Evolutionary conservation across 768 basidiomycete genomes (phyloP), one percentile per base, ranked within the genome.

Genomic region (Boletus tylopilopsis): DNA sequence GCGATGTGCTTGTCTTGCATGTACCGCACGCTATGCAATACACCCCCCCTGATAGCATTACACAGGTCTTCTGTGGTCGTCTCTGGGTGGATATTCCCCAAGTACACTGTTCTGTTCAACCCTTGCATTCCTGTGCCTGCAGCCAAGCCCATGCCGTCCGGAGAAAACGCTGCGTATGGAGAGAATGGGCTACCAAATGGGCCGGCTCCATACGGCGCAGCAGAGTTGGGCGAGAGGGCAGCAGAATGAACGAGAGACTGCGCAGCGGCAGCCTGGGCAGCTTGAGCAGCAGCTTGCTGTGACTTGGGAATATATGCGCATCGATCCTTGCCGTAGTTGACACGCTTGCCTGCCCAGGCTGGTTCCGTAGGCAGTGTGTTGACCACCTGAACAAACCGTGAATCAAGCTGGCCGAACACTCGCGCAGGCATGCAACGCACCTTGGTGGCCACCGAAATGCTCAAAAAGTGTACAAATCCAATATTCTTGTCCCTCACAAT

Each of bases 401-500:
- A 47, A 44, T 12, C 39, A 43, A 50, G 12, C 49, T 3, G 21
- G 47, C 27, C n/a, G 12, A 29, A 8, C 4, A 12, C 25, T 21
- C 5, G 6, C 23, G 38, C 35, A 55, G 43, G 54, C 23, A 51
- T 9, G 32, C 24, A 16, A 1, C 16, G 69, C 77, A 92, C 92
- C 88, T 98, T 97, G 57, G 89, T 94, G 15, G 96, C 96, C 35
- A 90, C 82, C 19, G 88, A 80, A 66, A 99, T 96, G 67, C 89
- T 92, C 63, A 99, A 74, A 76, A 98, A 98, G 71, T 99, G 96
- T 18, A 99, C 94, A 67, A 99, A 99, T 3, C 94, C 96, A 50
- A 98, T 98, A 63, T 96, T 96, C 79, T 97, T 97, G 75, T 99
- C 96, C 53, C 95, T 74, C 44, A 98, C 96, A 64, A 99, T 97